Base-by-base conservation (phyloP, 2,329 filamentous ascomycete genomes). In the Curvularia verruculosa region DNA sequence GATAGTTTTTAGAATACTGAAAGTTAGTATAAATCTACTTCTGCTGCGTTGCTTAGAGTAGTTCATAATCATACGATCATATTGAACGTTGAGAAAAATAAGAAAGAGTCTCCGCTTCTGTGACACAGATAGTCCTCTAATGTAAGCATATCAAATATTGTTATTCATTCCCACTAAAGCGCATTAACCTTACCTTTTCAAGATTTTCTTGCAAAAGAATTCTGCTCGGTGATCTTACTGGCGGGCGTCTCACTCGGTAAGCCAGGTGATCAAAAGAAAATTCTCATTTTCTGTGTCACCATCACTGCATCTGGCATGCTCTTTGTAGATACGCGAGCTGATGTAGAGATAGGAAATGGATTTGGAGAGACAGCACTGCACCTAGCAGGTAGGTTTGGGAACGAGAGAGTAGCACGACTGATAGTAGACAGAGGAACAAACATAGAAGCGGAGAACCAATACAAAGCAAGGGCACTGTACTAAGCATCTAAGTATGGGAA, bases 61-160 rank as follows among this genome's bases (percentile, higher is more conserved):
- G 19, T 3, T 37, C 12, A 24, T 13, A 9, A 2, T 8, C 23
- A 3, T 10, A 12, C 12, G n/a, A n/a, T 29, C 4, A 29, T 8
- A 2, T 24, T 48, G 18, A 4, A 36, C n/a, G 15, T 3, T 5
- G 7, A 24, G 28, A 3, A 10, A 37, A 5, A 15, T 2, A 2
- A n/a, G 9, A 19, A 8, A 36, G 45, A 48, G 15, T 36, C 45
- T 48, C 29, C 45, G 19, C 19, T 48, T 9, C 19, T 48, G 19
- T 18, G 13, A 24, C 37, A 48, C 45, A 34, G n/a, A 10, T 21
- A 13, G 7, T 36, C 3, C 19, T 36, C 19, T 48, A 29, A 29
- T 29, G 29, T 8, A 5, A 48, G 6, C 45, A 34, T 56, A 12
- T 39, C 67, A 53, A 8, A 7, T 19, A n/a, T n/a, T 29, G 26